Percentiles rank a stretch among this genome's conserved stretches.
Evolutionary conservation across 106 monocot species (phyloP).

Genomic region (Allium cepa): DNA sequence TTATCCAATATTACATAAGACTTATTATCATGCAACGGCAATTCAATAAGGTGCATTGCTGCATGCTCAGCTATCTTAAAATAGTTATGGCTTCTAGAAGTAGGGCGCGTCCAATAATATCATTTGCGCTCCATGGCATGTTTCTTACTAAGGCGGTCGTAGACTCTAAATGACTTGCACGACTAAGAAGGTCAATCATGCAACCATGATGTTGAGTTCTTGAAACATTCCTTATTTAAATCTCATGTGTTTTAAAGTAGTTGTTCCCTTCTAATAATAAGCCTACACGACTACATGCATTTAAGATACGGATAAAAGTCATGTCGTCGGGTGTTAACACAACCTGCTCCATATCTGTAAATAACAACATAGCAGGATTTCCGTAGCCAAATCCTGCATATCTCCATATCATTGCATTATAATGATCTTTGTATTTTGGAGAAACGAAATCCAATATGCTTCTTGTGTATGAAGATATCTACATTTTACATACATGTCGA

Average conservation of each 20-base stretch:
- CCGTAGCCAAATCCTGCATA: conserved; percentile 43
- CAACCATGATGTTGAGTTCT: conserved; percentile 62
- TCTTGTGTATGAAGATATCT: conserved; percentile 35
- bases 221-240: conserved; percentile 33
- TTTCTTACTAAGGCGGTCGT: conserved; percentile 19
- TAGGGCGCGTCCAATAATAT: conserved; percentile 53
- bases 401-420: conserved; percentile 47
- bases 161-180: conserved; percentile 42
- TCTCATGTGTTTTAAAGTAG: conserved; percentile 44
- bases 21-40: conserved; percentile 37
- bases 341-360: conserved; percentile 34
- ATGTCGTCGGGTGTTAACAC: conserved; percentile 38
- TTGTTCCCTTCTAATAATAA: conserved; percentile 26
- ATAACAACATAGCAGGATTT: conserved; percentile 29
- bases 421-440: conserved; percentile 35
- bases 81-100: conserved; percentile 34
- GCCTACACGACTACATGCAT: conserved; percentile 57
- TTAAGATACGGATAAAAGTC: conserved; percentile 45
- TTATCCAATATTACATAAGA: conserved; percentile 48
- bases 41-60: conserved; percentile 34
- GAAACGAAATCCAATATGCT: conserved; percentile 28
- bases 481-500: conserved; percentile 74
- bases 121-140: conserved; percentile 48
- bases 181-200: conserved; percentile 58
- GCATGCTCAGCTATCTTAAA: conserved; percentile 39